phyloP scores from a whole-genome alignment of 2,329 filamentous ascomycete species.

The Lasiodiplodia theobromae region DNA sequence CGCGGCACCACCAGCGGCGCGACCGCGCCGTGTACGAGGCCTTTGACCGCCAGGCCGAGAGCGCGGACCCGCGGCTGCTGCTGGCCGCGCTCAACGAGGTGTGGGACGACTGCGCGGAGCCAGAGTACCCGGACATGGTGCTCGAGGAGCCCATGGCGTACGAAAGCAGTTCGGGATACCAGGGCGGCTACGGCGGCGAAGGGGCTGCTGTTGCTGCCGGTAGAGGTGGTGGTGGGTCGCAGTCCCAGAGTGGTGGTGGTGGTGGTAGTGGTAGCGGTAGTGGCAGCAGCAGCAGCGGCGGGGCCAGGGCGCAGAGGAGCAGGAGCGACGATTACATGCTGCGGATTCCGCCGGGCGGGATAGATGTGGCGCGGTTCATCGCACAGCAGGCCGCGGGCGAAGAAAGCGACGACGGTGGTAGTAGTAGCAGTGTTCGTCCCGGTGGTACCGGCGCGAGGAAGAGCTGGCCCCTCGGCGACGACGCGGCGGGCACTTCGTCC shows the following conservation, averaged over 20 bases:
- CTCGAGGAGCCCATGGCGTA: slow-evolving; percentile 13
- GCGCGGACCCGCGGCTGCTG: background rate
- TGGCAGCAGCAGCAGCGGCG: background rate
- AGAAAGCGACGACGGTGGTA: background rate
- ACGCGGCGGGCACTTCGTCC: background rate
- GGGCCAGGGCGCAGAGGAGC: background rate
- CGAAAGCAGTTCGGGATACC: background rate
- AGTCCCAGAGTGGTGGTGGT: no score
- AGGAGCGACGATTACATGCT: slow-evolving; percentile 15
- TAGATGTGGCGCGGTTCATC: slow-evolving; percentile 15
- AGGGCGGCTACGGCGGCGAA: background rate
- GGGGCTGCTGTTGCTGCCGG: no score
- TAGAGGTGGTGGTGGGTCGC: no score
- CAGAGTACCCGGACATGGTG: slow-evolving; percentile 29
- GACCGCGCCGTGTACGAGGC: slow-evolving; percentile 27
- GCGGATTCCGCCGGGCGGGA: slow-evolving; percentile 21
- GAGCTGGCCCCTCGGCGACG: background rate
- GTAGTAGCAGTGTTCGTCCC: background rate
- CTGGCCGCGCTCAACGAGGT: slow-evolving; percentile 24
- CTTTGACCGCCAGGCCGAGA: background rate
- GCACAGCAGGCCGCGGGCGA: slow-evolving; percentile 4
- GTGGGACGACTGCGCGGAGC: slow-evolving; percentile 14
- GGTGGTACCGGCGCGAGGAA: background rate
- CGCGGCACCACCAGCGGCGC: slow-evolving; percentile 7
- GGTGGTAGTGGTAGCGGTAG: background rate